Conservation (phyloP, 371 early-diverging fungal species). For the Mucor saturninus region DNA sequence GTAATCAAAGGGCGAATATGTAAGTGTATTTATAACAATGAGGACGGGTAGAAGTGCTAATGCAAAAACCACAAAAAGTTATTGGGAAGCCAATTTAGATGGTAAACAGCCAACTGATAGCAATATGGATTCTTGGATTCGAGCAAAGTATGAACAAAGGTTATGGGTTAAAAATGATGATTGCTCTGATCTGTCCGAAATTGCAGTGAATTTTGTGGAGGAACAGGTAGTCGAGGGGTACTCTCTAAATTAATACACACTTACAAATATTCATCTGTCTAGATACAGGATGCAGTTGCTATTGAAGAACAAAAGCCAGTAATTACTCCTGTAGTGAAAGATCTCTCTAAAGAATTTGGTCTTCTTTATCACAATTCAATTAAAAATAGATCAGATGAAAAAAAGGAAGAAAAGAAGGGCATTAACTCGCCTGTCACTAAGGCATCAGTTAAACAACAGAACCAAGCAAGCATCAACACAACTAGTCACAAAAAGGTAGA, state of each 20-base stretch:
- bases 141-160: conserved; percentile 85
- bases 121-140: conserved; percentile 83
- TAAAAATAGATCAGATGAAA: conserved; percentile 27
- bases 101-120: conserved; percentile 56
- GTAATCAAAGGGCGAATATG: conserved; percentile 71
- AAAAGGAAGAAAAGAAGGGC: conserved; percentile 14
- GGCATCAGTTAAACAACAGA: background rate
- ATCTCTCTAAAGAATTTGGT: conserved; percentile 16
- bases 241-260: too few relatives aligned
- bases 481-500: background rate
- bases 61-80: conserved; percentile 20
- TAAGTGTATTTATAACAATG: conserved; percentile 11
- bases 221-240: too few relatives aligned
- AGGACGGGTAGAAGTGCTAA: too few relatives aligned
- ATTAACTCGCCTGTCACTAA: conserved; percentile 10
- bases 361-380: conserved; percentile 16
- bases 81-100: conserved; percentile 64
- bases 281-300: background rate
- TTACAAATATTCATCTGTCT: background rate
- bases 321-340: background rate
- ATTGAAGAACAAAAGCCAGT: background rate
- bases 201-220: too few relatives aligned
- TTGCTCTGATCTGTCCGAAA: conserved; percentile 66
- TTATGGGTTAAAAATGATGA: conserved; percentile 75
- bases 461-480: background rate